Evolutionary conservation across 768 basidiomycete species (phyloP), one percentile per base, ranked within the genome.

Genomic region (Leucocoprinus sp.): DNA sequence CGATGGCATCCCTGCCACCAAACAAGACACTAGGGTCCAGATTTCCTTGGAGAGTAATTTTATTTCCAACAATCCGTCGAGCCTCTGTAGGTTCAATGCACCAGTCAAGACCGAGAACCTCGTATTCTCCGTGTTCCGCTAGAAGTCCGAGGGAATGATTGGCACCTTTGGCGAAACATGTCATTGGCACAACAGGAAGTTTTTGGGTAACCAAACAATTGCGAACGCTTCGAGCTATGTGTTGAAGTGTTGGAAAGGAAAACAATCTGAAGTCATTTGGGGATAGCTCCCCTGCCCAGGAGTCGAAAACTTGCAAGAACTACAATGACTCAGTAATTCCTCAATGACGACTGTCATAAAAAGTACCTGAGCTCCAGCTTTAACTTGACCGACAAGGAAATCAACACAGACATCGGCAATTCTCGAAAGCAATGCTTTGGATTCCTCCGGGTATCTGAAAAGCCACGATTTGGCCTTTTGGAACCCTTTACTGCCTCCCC

Each of bases 271-370:
- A 98, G 60, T 97, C 88, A 57, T 88, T 68, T 2, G 85, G 90
- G 3, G 93, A 84, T 47, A 99, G 73, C 59, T 96, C 93, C 40
- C 88, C 87, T 7, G 89, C 96, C 78, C 87, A 90, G 1, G 96
- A 97, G 64, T 99, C 96, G 57, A 99, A 99, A 9, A 99, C 75
- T 77, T 99, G 96, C 4, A 98, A 71, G 37, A 96, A 71, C 93
- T 99, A 43, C 43, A 42, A 31, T 29, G 14, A 28, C 14, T 17
- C 29, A 26, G 14, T 22, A 15, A 38, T 22, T 0, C 1, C 11
- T 11, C 23, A 5, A 15, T 18, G 15, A 27, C 7, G 11, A 7
- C 17, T 8, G 18, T n/a, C 26, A 27, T 18, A 14, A 15, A 14
- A 31, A 72, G 44, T 57, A 91, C 95, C 80, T 99, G 96, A 37